phyloP scores from a whole-genome alignment of 345 rosid species.

The Excoecaria cochinchinensis region DNA sequence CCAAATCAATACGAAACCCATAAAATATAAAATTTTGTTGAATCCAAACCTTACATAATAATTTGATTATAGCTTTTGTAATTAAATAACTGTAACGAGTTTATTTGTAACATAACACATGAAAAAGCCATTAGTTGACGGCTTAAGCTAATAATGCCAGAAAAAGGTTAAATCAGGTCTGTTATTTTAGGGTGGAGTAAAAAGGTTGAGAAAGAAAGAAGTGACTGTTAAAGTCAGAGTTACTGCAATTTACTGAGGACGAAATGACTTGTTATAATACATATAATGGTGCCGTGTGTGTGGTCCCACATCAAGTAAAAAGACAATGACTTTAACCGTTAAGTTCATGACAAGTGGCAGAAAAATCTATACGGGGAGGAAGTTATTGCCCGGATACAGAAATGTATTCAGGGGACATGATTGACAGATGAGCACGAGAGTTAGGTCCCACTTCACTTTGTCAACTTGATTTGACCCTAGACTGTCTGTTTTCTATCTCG shows the following conservation, averaged over 20 bases:
- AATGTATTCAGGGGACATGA: constrained; percentile 4
- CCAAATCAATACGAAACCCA: no score
- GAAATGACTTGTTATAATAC: constrained; percentile 11
- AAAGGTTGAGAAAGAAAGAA: no score
- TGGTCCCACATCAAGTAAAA: constrained; percentile 24
- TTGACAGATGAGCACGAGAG: constrained; percentile 17
- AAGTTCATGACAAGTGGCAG: not conserved
- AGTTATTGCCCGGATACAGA: not conserved
- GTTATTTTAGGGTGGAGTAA: no score
- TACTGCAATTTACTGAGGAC: not conserved
- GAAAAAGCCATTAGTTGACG: no score
- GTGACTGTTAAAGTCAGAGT: not conserved
- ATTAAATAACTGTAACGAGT: no score
- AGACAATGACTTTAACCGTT: not conserved
- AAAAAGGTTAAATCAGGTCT: no score
- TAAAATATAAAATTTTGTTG: no score
- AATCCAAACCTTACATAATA: no score
- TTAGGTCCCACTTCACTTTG: not conserved
- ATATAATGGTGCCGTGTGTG: not conserved
- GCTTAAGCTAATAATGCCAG: no score
- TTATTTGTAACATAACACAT: no score
- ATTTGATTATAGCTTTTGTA: no score
- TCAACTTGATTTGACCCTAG: constrained; percentile 16
- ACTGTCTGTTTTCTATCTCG: not conserved
- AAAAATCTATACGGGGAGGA: not conserved